Evolutionary conservation across 2,329 filamentous ascomycete genomes (phyloP).

Genomic region (Phyllosticta capitalensis): DNA sequence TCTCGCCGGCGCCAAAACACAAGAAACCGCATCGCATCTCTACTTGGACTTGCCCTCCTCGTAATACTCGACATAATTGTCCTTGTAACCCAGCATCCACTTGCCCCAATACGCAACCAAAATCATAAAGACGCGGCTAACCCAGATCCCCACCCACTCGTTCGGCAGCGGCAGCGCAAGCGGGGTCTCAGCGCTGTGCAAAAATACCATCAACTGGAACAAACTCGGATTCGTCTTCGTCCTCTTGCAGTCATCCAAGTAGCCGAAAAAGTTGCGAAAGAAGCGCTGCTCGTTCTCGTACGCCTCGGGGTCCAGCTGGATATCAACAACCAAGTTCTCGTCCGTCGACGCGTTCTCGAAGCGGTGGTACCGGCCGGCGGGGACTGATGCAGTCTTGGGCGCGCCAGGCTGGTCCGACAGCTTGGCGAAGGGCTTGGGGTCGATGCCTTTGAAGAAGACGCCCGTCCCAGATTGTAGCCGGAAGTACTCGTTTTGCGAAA

Average conservation of each 20-base stretch:
- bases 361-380: slow-evolving; percentile 4
- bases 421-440: background rate
- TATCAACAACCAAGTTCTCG: slow-evolving; percentile 5
- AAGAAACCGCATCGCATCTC: background rate
- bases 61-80: background rate
- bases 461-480: background rate
- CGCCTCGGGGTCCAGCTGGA: slow-evolving; percentile 7
- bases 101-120: background rate
- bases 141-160: background rate
- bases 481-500: background rate
- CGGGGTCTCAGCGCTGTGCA: slow-evolving; percentile 6
- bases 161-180: slow-evolving; percentile 4
- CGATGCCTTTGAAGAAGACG: background rate
- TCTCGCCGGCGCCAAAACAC: background rate
- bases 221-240: background rate
- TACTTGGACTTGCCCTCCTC: background rate
- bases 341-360: slow-evolving; percentile 6
- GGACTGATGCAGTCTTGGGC: background rate
- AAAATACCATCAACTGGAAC: slow-evolving; percentile 9
- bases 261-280: slow-evolving; percentile 10
- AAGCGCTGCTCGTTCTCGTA: slow-evolving; percentile 3
- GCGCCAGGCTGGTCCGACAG: background rate
- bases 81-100: background rate
- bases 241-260: slow-evolving; percentile 6
- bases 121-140: background rate